Evolutionary conservation across 1,139 yeast genomes (phyloP).

Genomic region (Hemisphaericaspora xylofermentans): DNA sequence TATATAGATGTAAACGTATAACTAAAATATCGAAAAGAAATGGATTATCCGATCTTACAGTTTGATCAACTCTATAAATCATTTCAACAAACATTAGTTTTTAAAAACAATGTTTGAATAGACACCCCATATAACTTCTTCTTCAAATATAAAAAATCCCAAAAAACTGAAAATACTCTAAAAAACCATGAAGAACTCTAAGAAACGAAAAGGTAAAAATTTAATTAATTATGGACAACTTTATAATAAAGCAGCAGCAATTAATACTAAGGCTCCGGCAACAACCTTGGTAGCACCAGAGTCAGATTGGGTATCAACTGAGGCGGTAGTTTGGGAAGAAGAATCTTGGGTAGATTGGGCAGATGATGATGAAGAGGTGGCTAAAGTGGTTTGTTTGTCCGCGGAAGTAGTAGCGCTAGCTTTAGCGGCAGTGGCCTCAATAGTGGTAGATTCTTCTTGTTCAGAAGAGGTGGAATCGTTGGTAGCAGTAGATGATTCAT

Average conservation of each 20-base stretch:
- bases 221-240: background rate
- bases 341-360: background rate
- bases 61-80: too few species aligned
- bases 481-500: slow-evolving; percentile 7
- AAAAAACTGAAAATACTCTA: background rate
- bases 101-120: too few species aligned
- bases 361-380: slow-evolving; percentile 11
- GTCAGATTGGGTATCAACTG: slow-evolving; percentile 9
- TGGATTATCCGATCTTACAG: too few species aligned
- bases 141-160: background rate
- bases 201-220: background rate
- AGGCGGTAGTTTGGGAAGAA: slow-evolving; percentile 4
- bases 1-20: too few species aligned
- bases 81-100: too few species aligned
- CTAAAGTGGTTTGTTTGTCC: slow-evolving; percentile 10
- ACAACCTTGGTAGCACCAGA: slow-evolving; percentile 40
- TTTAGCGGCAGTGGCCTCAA: too few species aligned
- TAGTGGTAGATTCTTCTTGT: background rate
- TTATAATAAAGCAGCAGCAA: slow-evolving; percentile 50
- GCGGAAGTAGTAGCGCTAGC: slow-evolving; percentile 8
- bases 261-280: slow-evolving; percentile 48
- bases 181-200: background rate
- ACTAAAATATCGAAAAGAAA: too few species aligned
- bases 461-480: slow-evolving; percentile 8
- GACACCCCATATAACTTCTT: too few species aligned